Evolutionary conservation across 2,329 filamentous ascomycete species (phyloP), one percentile per base, ranked within the genome.

Genomic region (Sarocladium kiliense): DNA sequence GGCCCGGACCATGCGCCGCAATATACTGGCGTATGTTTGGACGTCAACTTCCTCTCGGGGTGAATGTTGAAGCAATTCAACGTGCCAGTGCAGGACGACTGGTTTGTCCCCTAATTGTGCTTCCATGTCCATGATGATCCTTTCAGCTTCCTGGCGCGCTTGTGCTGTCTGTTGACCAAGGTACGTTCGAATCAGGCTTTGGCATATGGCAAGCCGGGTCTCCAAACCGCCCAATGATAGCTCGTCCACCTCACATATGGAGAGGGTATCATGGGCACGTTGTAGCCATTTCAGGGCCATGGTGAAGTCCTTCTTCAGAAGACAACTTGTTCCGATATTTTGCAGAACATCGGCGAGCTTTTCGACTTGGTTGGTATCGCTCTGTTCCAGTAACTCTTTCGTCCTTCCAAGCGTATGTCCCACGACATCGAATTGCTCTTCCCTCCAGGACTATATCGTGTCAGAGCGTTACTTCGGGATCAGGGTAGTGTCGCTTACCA

Each of bases 241-340:
- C 18, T 72, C 68, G 21, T 84, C 80, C 0, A 82, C 63, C 9
- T 80, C 75, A 55, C 83, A 81, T 19, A 65, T 63, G 53, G 79
- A 77, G 25, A 92, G 73, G 26, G 85, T 63, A 11, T 83, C 73
- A 50, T 82, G 76, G 2, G 89, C 85, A 59, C 88, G 79, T 55
- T 86, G 78, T 1, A 96, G 72, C 94, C 93, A 97, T 62, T 80
- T 84, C 1, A 78, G 66, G 1, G 89, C 87, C 44, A 78, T 65
- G 1, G 71, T 62, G 58, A 77, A 77, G 53, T 87, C 76, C 7
- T 75, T 71, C 53, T 78, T 80, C 2, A 65, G 67, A 2, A 82
- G 66, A 14, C 86, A 69, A 14, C 77, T 76, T 49, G 78, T 83
- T 3, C 91, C 91, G 39, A 96, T 88, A 57, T 87, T 84, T 59